Base-by-base conservation (phyloP, 495 filamentous ascomycete genomes). In the Alectoria sarmentosa region DNA sequence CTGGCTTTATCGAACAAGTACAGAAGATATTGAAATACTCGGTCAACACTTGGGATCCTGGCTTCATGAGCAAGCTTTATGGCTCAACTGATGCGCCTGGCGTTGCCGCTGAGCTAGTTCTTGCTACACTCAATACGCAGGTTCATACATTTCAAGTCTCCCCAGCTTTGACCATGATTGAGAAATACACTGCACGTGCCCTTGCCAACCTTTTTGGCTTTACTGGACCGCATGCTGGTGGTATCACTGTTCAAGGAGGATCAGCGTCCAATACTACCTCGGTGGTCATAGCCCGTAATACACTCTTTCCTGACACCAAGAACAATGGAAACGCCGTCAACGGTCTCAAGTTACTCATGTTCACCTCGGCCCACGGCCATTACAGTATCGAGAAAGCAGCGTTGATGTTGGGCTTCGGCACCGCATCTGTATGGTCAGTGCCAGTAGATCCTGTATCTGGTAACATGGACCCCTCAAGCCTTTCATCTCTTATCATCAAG, bases 21-120 rank as follows among this genome's bases (percentile, higher is more conserved):
- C 91, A 98, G 68, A 80, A 96, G 26, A 80, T 96, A 41, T 78
- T 96, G 61, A 78, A 82, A 61, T 90, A 93, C 77, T 88, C 84
- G 58, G 92, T 96, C 70, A 98, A 98, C 75, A 96, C 93, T 37
- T 98, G 92, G 92, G 87, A 92, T 74, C 90, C 92, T 69, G 89
- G 89, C 14, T 92, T 92, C 75, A 72, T 92, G 77, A 86, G 90
- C 73, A 91, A 92, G 77, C 66, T 68, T 26, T 97, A 96, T 75
- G 86, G 87, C 26, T 86, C 84, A 62, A 93, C 90, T 32, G 91
- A 93, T 75, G 85, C 92, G 17, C 88, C 90, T 30, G 92, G 93
- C 17, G 79, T 96, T 0, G 83, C 85, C 21, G 88, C 90, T 5
- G 66, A 68, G 36, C 58, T 68, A 36, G 54, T 68, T 48, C 63